Evolutionary conservation across 768 basidiomycete genomes (phyloP), one percentile per base, ranked within the genome.

Genomic region (Leccinellum rugosiceps): DNA sequence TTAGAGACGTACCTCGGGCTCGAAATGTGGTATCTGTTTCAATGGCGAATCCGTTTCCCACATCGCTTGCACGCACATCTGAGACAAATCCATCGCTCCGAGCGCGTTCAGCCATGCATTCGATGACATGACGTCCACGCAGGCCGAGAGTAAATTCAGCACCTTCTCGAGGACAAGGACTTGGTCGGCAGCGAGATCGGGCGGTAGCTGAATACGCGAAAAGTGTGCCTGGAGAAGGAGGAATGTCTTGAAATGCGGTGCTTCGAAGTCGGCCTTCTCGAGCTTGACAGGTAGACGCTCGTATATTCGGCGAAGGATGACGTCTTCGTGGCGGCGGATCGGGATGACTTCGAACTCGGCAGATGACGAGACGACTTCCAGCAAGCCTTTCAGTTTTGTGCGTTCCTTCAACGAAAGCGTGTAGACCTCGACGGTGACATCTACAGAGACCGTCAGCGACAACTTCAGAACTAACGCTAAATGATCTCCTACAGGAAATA

Each of bases 161-260:
- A 95, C 88, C 73, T 95, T 98, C 73, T 91, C 86, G 0, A 98
- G 79, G 14, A 99, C 88, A 34, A 92, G 74, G 1, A 79, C 80
- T 71, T 98, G 97, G 69, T 99, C 96, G 0, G 93, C 91, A 6
- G 87, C 92, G 26, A 98, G 86, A 67, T 98, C 97, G 13, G 95
- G 87, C 1, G 96, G 95, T 2, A 98, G 80, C 45, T 91, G 87
- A 17, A 98, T 79, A 9, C 95, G 89, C 1, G 92, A 93, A 76
- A 98, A 99, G 76, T 98, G 96, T 0, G 95, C 94, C 69, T 99
- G 95, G 1, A 99, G 80, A 1, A 98, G 84, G 30, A 98, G 80
- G 87, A 96, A 97, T 0, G 95, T 94, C 78, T 99, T 98, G 88
- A 98, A 98, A 69, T 96, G 88, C 0, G 96, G 97, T 15, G 91